Evolutionary conservation across 2,329 filamentous ascomycete species (phyloP).

Genomic region (Cladosporium sp.): DNA sequence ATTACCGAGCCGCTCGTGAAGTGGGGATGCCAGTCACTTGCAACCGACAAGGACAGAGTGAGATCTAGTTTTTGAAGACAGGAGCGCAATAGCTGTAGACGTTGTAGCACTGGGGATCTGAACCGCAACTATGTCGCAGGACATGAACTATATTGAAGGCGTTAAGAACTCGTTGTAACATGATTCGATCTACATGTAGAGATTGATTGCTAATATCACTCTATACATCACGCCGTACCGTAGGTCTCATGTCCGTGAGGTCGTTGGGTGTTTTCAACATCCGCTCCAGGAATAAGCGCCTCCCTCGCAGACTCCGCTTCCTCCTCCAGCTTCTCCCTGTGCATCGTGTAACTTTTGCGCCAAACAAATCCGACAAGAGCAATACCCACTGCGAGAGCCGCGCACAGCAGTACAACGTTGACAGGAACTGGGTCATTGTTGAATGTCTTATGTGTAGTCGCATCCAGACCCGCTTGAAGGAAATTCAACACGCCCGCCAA

Average conservation of each 20-base stretch:
- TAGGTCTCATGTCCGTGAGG: constrained; percentile 27
- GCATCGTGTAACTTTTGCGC: constrained; percentile 41
- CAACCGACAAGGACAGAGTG: too few relatives aligned
- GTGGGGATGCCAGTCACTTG: too few relatives aligned
- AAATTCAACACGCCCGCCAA: constrained; percentile 80
- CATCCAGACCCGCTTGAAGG: constrained; percentile 71
- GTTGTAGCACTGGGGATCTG: too few relatives aligned
- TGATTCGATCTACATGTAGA: not conserved
- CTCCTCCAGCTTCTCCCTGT: constrained; percentile 34
- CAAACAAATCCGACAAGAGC: constrained; percentile 62
- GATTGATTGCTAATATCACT: not conserved
- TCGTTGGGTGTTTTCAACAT: constrained; percentile 19
- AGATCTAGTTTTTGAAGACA: too few relatives aligned
- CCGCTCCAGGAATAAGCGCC: constrained; percentile 31
- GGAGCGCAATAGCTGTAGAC: too few relatives aligned
- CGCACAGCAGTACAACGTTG: constrained; percentile 59
- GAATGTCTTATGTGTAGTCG: constrained; percentile 68
- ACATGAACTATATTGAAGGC: too few relatives aligned
- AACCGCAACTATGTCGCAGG: too few relatives aligned
- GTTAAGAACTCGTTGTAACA: not conserved
- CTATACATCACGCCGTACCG: constrained; percentile 18
- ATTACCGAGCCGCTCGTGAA: too few relatives aligned
- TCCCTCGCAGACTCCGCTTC: constrained; percentile 41
- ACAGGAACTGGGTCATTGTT: constrained; percentile 67
- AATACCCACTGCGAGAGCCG: constrained; percentile 59